Evolutionary conservation across 2,329 filamentous ascomycete genomes (phyloP).

Genomic region (Fusarium siculi): DNA sequence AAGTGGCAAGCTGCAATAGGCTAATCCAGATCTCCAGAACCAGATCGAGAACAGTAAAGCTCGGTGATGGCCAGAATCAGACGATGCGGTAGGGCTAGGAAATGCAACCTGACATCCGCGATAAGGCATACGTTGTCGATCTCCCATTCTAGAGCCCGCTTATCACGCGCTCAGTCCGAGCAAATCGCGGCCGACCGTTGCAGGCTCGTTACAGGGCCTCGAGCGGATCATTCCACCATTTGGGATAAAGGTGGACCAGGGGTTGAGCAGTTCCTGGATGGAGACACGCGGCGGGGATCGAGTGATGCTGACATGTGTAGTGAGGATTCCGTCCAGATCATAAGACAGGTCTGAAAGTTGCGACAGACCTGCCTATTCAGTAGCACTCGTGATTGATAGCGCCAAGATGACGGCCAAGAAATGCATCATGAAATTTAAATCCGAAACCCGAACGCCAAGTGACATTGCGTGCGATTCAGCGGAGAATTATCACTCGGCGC

Average conservation of each 20-base stretch:
- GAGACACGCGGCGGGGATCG: neutral
- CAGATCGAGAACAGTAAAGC: neutral
- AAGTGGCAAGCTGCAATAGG: neutral
- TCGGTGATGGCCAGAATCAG: neutral
- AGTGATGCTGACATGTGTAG: slow-evolving; percentile 4
- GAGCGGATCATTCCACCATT: neutral
- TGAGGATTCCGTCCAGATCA: neutral
- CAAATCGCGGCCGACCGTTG: slow-evolving; percentile 1
- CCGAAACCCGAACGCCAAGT: slow-evolving; percentile 5
- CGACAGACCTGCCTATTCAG: slow-evolving; percentile 22
- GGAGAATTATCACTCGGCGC: neutral
- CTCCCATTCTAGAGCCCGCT: slow-evolving; percentile 13
- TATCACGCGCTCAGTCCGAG: neutral
- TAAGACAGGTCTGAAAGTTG: neutral
- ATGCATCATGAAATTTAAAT: neutral
- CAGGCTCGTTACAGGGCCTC: neutral
- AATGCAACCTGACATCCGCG: neutral
- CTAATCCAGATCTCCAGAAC: neutral
- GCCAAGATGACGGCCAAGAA: neutral
- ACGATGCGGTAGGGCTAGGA: slow-evolving; percentile 4
- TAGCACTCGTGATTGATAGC: neutral
- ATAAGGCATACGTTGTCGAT: slow-evolving; percentile 16
- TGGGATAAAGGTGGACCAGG: neutral
- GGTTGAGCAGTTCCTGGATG: neutral
- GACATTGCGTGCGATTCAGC: slow-evolving; percentile 17